These are phyloP conservation scores for Oropetium thomaeum DNA, from an alignment of 176 grass and related monocot species.

Conservation along the genomic window DNA sequence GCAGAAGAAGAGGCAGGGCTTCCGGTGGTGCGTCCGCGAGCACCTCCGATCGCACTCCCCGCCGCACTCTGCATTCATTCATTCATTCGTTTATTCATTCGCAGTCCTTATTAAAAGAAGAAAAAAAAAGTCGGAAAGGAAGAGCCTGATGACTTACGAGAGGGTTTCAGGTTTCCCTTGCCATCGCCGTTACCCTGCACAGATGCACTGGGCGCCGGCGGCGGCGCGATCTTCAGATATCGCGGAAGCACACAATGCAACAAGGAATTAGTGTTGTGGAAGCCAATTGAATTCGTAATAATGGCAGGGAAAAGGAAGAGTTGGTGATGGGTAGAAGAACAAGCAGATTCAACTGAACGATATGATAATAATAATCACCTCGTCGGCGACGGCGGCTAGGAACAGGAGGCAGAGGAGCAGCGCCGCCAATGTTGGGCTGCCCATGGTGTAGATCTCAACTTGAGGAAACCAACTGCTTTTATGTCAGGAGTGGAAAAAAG, in stretches of 20 bases:
- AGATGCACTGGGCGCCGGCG: too few relatives aligned
- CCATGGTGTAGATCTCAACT: background rate
- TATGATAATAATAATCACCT: background rate
- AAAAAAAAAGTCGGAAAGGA: background rate
- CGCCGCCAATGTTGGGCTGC: background rate
- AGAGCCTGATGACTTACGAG: background rate
- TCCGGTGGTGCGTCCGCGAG: conserved; percentile 42
- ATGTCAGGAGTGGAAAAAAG: too few relatives aligned
- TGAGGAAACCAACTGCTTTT: too few relatives aligned
- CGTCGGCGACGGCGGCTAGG: background rate
- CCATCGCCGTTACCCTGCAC: background rate
- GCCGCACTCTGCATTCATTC: conserved; percentile 19
- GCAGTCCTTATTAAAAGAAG: too few relatives aligned
- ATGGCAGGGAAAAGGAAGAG: too few relatives aligned
- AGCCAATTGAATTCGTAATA: background rate
- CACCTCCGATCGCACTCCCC: conserved; percentile 22
- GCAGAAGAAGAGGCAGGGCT: conserved; percentile 47
- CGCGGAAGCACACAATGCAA: background rate
- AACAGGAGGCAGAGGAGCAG: background rate
- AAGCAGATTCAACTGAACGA: background rate
- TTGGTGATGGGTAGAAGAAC: background rate
- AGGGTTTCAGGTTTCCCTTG: conserved; percentile 13
- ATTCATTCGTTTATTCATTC: background rate
- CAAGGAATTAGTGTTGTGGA: background rate
- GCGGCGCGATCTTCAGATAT: background rate